Conservation (phyloP, 2,329 filamentous ascomycete species). For the Trichoderma guizhouense region DNA sequence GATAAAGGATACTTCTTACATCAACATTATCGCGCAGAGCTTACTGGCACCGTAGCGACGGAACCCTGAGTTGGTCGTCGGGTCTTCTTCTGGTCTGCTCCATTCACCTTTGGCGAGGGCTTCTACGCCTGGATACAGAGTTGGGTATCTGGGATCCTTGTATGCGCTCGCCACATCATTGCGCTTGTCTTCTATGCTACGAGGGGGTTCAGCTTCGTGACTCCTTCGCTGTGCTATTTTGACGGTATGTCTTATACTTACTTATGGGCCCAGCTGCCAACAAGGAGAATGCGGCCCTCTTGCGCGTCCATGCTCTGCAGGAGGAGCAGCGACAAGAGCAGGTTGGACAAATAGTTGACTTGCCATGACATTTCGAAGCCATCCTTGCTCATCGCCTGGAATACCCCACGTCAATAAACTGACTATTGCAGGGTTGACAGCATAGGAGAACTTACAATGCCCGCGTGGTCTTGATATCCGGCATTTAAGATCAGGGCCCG, state of each 20-base stretch:
- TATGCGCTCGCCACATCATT: constrained; percentile 27
- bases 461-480: constrained; percentile 28
- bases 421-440: background rate
- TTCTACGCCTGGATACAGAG: constrained; percentile 31
- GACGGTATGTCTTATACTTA: constrained; percentile 20
- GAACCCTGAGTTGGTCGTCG: constrained; percentile 27
- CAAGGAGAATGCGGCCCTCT: constrained; percentile 28
- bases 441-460: constrained; percentile 24
- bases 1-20: constrained; percentile 22
- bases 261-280: constrained; percentile 36
- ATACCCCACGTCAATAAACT: background rate
- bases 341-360: constrained; percentile 33
- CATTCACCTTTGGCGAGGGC: constrained; percentile 34
- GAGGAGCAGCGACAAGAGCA: constrained; percentile 30
- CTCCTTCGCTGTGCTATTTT: background rate
- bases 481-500: constrained; percentile 38
- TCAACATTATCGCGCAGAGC: constrained; percentile 37
- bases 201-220: background rate
- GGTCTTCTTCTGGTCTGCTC: constrained; percentile 32
- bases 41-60: constrained; percentile 40
- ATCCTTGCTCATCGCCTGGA: constrained; percentile 29
- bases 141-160: constrained; percentile 24
- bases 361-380: constrained; percentile 34
- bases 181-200: constrained; percentile 29
- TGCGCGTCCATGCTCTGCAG: constrained; percentile 33